These are phyloP conservation scores for Stygiomarasmius scandens DNA, from an alignment of 1,284 basidiomycete genomes.

Conservation along the genomic window DNA sequence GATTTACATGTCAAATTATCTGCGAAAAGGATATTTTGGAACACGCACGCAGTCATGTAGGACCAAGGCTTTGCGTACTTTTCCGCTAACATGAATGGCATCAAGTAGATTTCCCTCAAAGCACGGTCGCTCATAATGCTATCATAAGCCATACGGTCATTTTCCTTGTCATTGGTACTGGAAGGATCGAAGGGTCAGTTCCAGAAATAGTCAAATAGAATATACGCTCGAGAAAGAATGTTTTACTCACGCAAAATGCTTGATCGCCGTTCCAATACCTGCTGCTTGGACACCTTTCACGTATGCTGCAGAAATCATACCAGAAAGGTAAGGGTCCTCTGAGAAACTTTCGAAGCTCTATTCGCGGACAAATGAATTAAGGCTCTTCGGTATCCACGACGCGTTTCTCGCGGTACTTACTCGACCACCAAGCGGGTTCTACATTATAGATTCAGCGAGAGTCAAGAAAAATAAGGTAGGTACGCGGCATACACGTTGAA, in stretches of 20 bases:
- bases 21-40: no score
- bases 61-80: conserved; percentile 72
- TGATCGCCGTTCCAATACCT: conserved; percentile 73
- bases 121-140: conserved; percentile 68
- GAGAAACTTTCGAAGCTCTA: conserved; percentile 79
- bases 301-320: conserved; percentile 71
- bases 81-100: conserved; percentile 83
- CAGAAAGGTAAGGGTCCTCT: conserved; percentile 78
- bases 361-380: conserved; percentile 22
- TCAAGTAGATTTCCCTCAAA: conserved; percentile 80
- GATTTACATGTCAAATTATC: no score
- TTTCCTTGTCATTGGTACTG: conserved; percentile 74
- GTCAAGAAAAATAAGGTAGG: no score
- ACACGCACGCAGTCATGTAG: conserved; percentile 69
- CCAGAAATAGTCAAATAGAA: no score
- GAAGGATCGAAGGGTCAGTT: no score
- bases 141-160: conserved; percentile 67
- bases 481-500: conserved; percentile 67
- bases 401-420: no score
- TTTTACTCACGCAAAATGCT: conserved; percentile 75
- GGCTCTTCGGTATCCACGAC: no score
- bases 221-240: no score
- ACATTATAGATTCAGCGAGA: no score
- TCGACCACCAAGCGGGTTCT: conserved; percentile 74
- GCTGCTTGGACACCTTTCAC: conserved; percentile 72